Evolutionary conservation across 2,329 filamentous ascomycete species (phyloP).

Genomic region (Colletotrichum orbiculare): DNA sequence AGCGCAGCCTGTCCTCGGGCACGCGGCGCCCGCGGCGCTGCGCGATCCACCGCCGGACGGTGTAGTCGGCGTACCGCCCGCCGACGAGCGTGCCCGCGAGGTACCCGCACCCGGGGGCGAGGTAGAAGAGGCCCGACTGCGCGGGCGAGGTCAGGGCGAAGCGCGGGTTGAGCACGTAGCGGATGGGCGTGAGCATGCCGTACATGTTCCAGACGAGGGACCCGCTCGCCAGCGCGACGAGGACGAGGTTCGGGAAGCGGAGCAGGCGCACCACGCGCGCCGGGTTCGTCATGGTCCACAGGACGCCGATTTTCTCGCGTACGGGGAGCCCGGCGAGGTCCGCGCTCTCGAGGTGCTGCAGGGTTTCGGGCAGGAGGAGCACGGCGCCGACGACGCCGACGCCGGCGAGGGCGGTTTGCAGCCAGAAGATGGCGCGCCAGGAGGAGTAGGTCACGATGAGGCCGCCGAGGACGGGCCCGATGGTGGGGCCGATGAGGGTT

Average conservation of each 20-base stretch:
- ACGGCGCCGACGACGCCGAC: slow-evolving; percentile 64
- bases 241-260: slow-evolving; percentile 72
- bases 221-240: slow-evolving; percentile 67
- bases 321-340: slow-evolving; percentile 67
- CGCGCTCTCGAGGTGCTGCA: slow-evolving; percentile 69
- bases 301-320: slow-evolving; percentile 52
- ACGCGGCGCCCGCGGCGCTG: too few relatives aligned
- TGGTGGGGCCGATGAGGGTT: slow-evolving; percentile 72
- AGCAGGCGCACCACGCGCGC: slow-evolving; percentile 72
- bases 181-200: slow-evolving; percentile 73
- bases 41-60: slow-evolving; percentile 55
- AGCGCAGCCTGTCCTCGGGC: too few relatives aligned
- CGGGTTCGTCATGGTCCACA: slow-evolving; percentile 69
- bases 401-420: slow-evolving; percentile 72
- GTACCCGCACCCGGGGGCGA: slow-evolving; percentile 76
- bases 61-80: slow-evolving; percentile 73
- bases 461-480: slow-evolving; percentile 74
- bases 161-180: slow-evolving; percentile 77
- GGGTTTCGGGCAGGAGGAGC: slow-evolving; percentile 75
- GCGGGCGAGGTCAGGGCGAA: slow-evolving; percentile 73
- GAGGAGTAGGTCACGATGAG: slow-evolving; percentile 75
- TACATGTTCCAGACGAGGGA: slow-evolving; percentile 80
- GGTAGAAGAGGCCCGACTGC: slow-evolving; percentile 75
- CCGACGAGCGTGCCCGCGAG: slow-evolving; percentile 74
- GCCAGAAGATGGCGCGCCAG: slow-evolving; percentile 79